Evolutionary conservation across 768 basidiomycete genomes (phyloP).

Genomic region (Mycena indigotica): DNA sequence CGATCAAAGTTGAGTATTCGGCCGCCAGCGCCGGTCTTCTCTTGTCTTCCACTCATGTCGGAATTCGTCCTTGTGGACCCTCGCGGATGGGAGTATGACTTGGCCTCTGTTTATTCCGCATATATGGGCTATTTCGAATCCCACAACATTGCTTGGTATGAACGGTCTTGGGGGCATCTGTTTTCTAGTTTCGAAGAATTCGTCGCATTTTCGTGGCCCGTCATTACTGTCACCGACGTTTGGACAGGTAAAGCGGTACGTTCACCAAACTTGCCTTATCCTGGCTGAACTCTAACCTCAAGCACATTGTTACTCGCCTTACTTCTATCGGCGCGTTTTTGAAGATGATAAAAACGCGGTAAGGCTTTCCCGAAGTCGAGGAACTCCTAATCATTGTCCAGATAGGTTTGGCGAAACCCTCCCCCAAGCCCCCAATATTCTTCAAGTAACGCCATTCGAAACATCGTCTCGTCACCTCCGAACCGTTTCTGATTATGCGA

Average conservation of each 20-base stretch:
- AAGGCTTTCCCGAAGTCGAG: conserved; percentile 6
- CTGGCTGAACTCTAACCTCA: too few species aligned
- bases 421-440: conserved; percentile 71
- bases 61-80: conserved; percentile 77
- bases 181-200: conserved; percentile 82
- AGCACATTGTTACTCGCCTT: conserved; percentile 78
- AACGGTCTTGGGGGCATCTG: conserved; percentile 76
- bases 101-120: conserved; percentile 55
- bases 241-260: conserved; percentile 72
- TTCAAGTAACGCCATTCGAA: conserved; percentile 71
- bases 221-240: conserved; percentile 72
- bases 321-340: conserved; percentile 73
- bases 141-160: conserved; percentile 74
- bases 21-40: too few species aligned
- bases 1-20: too few species aligned
- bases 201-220: conserved; percentile 82
- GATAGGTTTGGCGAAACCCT: conserved; percentile 75
- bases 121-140: conserved; percentile 65
- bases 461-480: conserved; percentile 67
- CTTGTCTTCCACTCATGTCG: too few species aligned
- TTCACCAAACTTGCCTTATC: too few species aligned
- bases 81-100: conserved; percentile 77
- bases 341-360: conserved; percentile 87
- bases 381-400: background rate
- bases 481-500: conserved; percentile 63